Evolutionary conservation across 176 grass and related monocot genomes (phyloP), one percentile per base, ranked within the genome.

Genomic region (Avena atlantica): DNA sequence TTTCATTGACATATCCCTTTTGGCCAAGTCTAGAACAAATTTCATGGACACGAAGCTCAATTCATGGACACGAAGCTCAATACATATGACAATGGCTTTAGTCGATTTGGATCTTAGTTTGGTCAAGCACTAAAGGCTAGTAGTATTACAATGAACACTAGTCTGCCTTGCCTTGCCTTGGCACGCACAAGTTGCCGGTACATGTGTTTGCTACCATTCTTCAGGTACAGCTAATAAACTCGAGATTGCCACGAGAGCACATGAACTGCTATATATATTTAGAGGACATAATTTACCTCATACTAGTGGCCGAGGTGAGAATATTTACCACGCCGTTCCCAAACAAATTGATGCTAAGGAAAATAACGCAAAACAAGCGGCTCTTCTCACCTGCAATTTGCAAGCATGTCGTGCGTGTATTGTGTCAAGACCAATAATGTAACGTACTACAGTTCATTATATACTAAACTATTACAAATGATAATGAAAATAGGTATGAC

Each of bases 281-380:
- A 70, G 66, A 19, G 19, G 17, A 68, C 19, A 50, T 55, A 14
- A 4, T 82, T 92, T 91, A 95, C 96, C 91, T 93, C 88, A 95
- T 92, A 62, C 96, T 95, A 2, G 9, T 91, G 17, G 89, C 90
- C 25, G 93, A 25, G 3, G 96, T 94, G 67, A 98, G 81, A 12
- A 84, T 94, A 63, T 98, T 94, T 16, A 94, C 91, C 45, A 98
- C 86, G 1, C 84, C 84, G 12, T 81, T 62, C 47, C 96, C 93
- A 67, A 88, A 95, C 57, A 94, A 34, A 50, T 82, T 78, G 24
- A 90, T 14, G 74, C 92, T 86, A 74, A 95, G 88, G 78, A 98
- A 82, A 42, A 94, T 88, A 0, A 74, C 81, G 49, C 90, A 92
- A 1, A 95, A 57, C 88, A 83, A 67, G 8, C 34, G 58, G 23